A percentile compares a stretch with the other conserved stretches of the same genome.
Evolutionary conservation across 345 rosid genomes (phyloP).

Genomic region (Eucalyptus curtisii): DNA sequence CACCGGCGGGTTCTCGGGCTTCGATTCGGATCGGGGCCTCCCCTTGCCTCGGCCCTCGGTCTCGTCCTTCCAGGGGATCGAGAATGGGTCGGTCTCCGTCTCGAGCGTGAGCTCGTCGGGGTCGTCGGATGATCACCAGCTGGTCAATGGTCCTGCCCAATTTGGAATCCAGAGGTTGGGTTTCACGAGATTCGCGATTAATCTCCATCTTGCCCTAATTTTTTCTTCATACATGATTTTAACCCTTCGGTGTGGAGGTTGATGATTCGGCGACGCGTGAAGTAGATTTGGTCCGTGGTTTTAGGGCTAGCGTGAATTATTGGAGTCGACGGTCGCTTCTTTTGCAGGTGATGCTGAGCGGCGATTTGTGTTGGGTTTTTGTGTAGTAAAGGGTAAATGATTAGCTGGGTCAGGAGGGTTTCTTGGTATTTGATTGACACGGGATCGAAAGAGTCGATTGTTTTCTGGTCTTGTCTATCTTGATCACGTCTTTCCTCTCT

Average conservation of each 20-base stretch:
- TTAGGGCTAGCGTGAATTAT: neutral
- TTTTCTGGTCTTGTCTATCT: neutral
- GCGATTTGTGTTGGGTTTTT: neutral
- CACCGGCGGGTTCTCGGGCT: conserved; percentile 52
- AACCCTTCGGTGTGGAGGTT: neutral
- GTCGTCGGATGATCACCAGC: conserved; percentile 60
- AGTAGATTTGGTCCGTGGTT: neutral
- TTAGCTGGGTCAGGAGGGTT: neutral
- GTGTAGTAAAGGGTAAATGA: neutral
- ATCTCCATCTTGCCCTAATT: neutral
- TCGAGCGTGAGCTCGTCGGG: conserved; percentile 86
- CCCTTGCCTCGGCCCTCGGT: conserved; percentile 70
- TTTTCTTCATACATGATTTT: neutral
- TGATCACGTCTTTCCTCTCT: neutral
- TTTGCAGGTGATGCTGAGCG: neutral
- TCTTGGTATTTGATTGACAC: neutral
- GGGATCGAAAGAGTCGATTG: neutral
- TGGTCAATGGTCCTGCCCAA: conserved; percentile 22
- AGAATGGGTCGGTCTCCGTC: conserved; percentile 56
- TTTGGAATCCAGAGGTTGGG: conserved; percentile 39
- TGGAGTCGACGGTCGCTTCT: neutral
- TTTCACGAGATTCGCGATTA: neutral
- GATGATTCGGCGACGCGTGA: neutral
- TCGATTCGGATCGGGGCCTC: conserved; percentile 56
- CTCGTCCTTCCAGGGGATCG: conserved; percentile 14